Evolutionary conservation across 1,284 basidiomycete species (phyloP), one percentile per base, ranked within the genome.

Genomic region (Coniferiporia sulphurascens): DNA sequence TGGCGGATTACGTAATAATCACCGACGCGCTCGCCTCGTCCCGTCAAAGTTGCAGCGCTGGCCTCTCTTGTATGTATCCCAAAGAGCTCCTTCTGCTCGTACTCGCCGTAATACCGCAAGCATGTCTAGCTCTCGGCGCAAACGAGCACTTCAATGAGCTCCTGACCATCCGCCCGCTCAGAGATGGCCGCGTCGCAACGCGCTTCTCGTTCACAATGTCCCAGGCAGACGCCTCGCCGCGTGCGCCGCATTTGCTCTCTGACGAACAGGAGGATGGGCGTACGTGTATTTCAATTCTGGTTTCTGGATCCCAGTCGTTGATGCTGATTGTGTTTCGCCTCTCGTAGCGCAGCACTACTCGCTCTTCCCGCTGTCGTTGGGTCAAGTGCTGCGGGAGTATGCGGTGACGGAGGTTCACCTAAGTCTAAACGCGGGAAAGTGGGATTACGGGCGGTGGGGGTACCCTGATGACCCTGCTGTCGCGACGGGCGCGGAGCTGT

Each of bases 371-470:
- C 83, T 96, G 7, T 78, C 87, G 0, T 77, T 98, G 15, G 87
- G 95, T 2, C 90, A 97, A 69, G 87, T 97, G 17, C 77, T 97
- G 22, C 85, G 88, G 59, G 84, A 90, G 69, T 90, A 93, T 69
- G 84, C 87, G 0, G 85, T 95, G 21, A 86, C 90, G 0, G 93
- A 96, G 66, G 79, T 98, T 13, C 91, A 95, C 65, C 81, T 98
- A 1, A 85, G 87, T 10, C 80, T 98, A 58, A 95, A 94, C 62
- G 85, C 93, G 9, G 95, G 95, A 8, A 87, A 87, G 64, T 98
- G 95, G 95, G 83, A 91, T 68, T 94, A 95, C 68, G 81, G 83
- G 38, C 73, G 80, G n/a, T 96, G 94, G 89, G 90, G 90, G 0
- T 82, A 85, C 63, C 91, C 93, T 1, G 83, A 86, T 38, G 87